Percentiles rank a stretch among this genome's conserved stretches.
Evolutionary conservation across 352 stramenopile species (phyloP).

Genomic region (Globisporangium lucens): DNA sequence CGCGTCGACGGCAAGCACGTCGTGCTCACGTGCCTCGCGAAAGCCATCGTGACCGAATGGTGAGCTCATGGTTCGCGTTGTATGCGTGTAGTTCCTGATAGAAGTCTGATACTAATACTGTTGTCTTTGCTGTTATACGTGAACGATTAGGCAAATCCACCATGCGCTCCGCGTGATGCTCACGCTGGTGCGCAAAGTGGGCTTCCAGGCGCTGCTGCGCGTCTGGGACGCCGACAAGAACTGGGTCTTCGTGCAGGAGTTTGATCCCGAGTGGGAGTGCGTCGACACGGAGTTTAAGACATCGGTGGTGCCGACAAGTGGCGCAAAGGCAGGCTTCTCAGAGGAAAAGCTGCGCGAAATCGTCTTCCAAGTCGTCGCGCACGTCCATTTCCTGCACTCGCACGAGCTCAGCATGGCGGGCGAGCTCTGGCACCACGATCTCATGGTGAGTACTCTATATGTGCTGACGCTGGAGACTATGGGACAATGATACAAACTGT

Average conservation of each 20-base stretch:
- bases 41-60: conserved; percentile 36
- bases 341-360: conserved; percentile 43
- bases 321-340: conserved; percentile 21
- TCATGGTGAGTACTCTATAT: conserved; percentile 30
- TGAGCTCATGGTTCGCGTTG: background rate
- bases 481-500: background rate
- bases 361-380: conserved; percentile 48
- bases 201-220: conserved; percentile 46
- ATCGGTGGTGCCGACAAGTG: too few relatives aligned
- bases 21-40: conserved; percentile 37
- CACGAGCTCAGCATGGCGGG: conserved; percentile 48
- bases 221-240: conserved; percentile 48
- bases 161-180: conserved; percentile 35
- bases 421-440: conserved; percentile 44
- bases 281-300: conserved; percentile 18
- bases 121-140: background rate
- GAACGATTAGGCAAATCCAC: conserved; percentile 34
- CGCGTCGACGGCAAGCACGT: conserved; percentile 19
- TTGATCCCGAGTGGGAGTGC: conserved; percentile 28
- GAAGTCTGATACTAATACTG: background rate
- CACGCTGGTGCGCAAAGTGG: conserved; percentile 24
- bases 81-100: background rate
- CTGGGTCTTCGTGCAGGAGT: conserved; percentile 60
- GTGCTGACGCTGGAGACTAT: too few relatives aligned
- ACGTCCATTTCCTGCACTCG: conserved; percentile 60